These are phyloP conservation scores for Beauveria caledonica DNA, from an alignment of 2,329 filamentous ascomycete species.

Conservation along the genomic window DNA sequence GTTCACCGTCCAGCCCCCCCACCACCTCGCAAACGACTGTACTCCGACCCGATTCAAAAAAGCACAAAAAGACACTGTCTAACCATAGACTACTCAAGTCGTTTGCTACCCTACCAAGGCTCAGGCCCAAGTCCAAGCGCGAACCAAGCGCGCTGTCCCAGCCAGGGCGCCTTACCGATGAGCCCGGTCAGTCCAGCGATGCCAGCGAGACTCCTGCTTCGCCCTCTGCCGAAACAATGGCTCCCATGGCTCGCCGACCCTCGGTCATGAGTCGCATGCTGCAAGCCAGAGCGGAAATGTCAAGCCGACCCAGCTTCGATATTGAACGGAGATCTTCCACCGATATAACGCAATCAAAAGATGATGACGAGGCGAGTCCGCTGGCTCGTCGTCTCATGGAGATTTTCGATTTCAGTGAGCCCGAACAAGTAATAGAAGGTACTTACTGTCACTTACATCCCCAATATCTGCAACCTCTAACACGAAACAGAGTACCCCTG, in stretches of 20 bases:
- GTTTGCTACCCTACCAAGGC: slow-evolving; percentile 48
- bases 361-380: slow-evolving; percentile 40
- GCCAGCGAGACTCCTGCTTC: slow-evolving; percentile 20
- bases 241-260: slow-evolving; percentile 42
- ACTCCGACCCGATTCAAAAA: slow-evolving; percentile 25
- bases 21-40: slow-evolving; percentile 35
- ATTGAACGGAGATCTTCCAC: slow-evolving; percentile 36
- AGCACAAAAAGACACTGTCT: slow-evolving; percentile 53
- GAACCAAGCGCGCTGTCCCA: slow-evolving; percentile 33
- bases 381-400: slow-evolving; percentile 68
- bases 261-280: slow-evolving; percentile 73
- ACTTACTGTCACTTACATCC: slow-evolving; percentile 24
- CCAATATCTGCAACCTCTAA: slow-evolving; percentile 6
- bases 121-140: slow-evolving; percentile 34
- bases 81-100: slow-evolving; percentile 59
- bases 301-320: slow-evolving; percentile 49
- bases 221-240: slow-evolving; percentile 15
- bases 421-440: slow-evolving; percentile 80
- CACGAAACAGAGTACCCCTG: slow-evolving; percentile 69
- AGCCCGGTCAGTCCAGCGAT: slow-evolving; percentile 21
- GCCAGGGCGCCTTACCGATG: slow-evolving; percentile 22
- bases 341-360: slow-evolving; percentile 26
- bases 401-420: slow-evolving; percentile 74
- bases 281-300: slow-evolving; percentile 60
- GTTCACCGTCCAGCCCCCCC: slow-evolving; percentile 36